A percentile compares a stretch with the other conserved stretches of the same genome.
Evolutionary conservation across 345 rosid genomes (phyloP).

Genomic region (Combretum micranthum): DNA sequence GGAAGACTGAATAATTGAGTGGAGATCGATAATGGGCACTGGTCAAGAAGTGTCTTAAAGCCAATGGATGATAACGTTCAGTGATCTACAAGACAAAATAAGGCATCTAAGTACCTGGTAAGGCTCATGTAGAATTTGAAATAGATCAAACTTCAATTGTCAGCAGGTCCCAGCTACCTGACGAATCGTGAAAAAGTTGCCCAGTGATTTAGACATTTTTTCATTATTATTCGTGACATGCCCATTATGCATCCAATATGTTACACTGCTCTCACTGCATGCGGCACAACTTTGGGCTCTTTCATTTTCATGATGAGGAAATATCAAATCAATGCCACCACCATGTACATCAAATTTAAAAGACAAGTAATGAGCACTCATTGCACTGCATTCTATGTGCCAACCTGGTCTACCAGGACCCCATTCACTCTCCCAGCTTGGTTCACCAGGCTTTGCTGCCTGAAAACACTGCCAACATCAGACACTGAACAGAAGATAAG

Average conservation of each 20-base stretch:
- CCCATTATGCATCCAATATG: constrained; percentile 89
- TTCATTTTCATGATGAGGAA: constrained; percentile 89
- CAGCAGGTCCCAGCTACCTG: constrained; percentile 27
- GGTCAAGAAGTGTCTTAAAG: constrained; percentile 76
- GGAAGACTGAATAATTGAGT: constrained; percentile 50
- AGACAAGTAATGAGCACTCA: constrained; percentile 72
- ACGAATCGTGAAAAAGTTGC: constrained; percentile 66
- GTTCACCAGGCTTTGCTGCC: constrained; percentile 90
- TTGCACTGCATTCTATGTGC: constrained; percentile 99
- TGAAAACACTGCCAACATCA: constrained; percentile 20
- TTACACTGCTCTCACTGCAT: constrained; percentile 45
- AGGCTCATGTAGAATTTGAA: background rate
- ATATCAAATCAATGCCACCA: constrained; percentile 73
- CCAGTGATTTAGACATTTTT: constrained; percentile 83
- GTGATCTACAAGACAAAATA: constrained; percentile 40
- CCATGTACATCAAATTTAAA: constrained; percentile 76
- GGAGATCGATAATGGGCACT: constrained; percentile 86
- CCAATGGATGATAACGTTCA: constrained; percentile 63
- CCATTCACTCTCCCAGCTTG: constrained; percentile 90
- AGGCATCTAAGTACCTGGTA: constrained; percentile 4
- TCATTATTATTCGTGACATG: constrained; percentile 73
- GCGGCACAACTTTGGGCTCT: constrained; percentile 84
- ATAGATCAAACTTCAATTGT: too few relatives aligned
- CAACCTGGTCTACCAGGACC: constrained; percentile 95
- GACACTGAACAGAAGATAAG: background rate